These are phyloP conservation scores for Xylaria palmicola DNA, from an alignment of 495 filamentous ascomycete genomes.

Conservation along the genomic window DNA sequence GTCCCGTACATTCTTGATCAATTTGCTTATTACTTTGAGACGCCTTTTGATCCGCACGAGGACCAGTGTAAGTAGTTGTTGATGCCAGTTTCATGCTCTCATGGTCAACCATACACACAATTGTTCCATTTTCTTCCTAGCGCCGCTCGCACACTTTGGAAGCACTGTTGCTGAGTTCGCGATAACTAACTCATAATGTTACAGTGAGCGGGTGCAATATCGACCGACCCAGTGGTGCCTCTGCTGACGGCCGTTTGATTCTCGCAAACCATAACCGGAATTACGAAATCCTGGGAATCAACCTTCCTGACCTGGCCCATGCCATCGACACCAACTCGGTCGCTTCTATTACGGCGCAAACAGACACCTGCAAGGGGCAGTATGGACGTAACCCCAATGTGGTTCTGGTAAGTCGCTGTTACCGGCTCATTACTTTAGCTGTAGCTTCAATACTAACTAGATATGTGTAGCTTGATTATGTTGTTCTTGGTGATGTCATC, in stretches of 20 bases:
- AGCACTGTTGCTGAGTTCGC: not conserved
- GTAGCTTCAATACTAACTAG: conserved; percentile 5
- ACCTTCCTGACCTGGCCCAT: conserved; percentile 53
- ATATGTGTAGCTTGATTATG: conserved; percentile 27
- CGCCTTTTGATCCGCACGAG: conserved; percentile 59
- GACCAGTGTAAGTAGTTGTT: conserved; percentile 31
- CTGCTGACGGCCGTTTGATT: conserved; percentile 61
- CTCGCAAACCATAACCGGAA: conserved; percentile 87
- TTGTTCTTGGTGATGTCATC: conserved; percentile 23
- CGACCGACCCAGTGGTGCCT: conserved; percentile 56
- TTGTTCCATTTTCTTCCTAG: too few species aligned
- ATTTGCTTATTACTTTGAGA: conserved; percentile 69
- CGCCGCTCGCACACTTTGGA: too few species aligned
- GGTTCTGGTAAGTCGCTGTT: conserved; percentile 57
- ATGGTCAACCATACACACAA: too few species aligned
- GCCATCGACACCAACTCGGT: conserved; percentile 63
- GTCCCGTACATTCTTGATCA: conserved; percentile 71
- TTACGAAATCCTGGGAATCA: conserved; percentile 56
- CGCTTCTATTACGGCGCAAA: conserved; percentile 65
- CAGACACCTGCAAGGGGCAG: conserved; percentile 57
- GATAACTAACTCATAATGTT: not conserved
- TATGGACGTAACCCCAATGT: conserved; percentile 74
- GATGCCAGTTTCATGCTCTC: not conserved
- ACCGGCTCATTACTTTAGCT: not conserved
- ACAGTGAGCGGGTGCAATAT: conserved; percentile 55